Base-by-base conservation (phyloP, 2,329 filamentous ascomycete species). In the Fonsecaea erecta region DNA sequence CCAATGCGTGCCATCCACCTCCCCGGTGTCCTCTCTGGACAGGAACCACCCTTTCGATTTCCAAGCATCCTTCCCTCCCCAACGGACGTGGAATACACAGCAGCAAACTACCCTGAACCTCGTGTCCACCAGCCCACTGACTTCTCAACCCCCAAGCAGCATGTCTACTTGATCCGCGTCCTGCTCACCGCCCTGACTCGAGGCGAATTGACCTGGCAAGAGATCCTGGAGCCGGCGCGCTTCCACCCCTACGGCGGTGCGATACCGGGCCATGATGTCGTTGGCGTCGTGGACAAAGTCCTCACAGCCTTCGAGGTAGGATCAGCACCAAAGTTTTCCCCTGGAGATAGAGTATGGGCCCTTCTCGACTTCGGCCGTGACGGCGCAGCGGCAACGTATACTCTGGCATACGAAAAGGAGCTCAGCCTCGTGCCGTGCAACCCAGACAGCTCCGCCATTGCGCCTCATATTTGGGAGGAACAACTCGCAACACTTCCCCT, bases 351-450 rank as follows among this genome's bases (percentile, higher is more conserved):
- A 43, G 77, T 81, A 9, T 77, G 77, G 61, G 79, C 76, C 0
- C 68, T 81, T 8, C 62, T 80, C 5, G 76, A 74, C 48, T 75
- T 77, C 62, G 71, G 71, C 1, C 72, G 77, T 11, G 77, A 80
- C 52, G 79, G 79, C 8, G 78, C 76, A 3, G 78, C 78, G 0
- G 79, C 79, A 3, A 78, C 80, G 54, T 80, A 77, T 48, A 72
- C 74, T 4, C 61, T 80, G 11, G 78, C 75, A 0, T 71, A 71
- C 2, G 77, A 80, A 64, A 63, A 71, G 8, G 78, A 81, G 66
- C 64, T 81, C 26, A 60, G 59, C 46, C 60, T 61, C 14, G 56
- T 56, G 24, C 54, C 54, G 12, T 28, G 40, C 14, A 46, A 43
- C 7, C 52, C 60, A 18, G 30, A 26, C 9, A 12, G 16, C 6